Evolutionary conservation across 2,329 filamentous ascomycete genomes (phyloP).

Genomic region (Cryphonectria japonica): DNA sequence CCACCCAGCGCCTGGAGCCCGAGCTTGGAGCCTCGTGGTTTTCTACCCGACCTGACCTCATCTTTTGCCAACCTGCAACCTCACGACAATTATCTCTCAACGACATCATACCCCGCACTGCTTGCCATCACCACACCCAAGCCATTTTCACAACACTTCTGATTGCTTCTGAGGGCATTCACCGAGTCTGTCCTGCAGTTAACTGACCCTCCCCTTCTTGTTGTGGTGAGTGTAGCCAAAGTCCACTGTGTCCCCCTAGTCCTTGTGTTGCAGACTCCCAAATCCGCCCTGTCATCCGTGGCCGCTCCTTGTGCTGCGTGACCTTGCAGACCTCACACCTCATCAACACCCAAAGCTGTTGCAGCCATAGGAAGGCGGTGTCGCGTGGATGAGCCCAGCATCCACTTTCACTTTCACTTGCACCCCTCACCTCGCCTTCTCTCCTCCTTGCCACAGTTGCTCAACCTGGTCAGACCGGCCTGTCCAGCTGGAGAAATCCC

Average conservation of each 20-base stretch:
- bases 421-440: conserved; percentile 2
- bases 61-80: conserved; percentile 14
- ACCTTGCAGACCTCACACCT: conserved; percentile 8
- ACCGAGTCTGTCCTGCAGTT: not conserved
- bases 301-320: conserved; percentile 6
- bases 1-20: conserved; percentile 1
- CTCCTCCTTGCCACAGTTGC: not conserved
- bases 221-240: not conserved
- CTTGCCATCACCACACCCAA: conserved; percentile 1
- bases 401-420: not conserved
- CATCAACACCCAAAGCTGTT: not conserved
- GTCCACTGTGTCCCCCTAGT: not conserved
- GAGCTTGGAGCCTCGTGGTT: conserved; percentile 6
- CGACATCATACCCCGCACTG: conserved; percentile 13
- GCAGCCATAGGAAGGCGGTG: conserved; percentile 19
- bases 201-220: not conserved
- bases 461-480: conserved; percentile 15
- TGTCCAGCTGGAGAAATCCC: conserved; percentile 6
- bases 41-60: conserved; percentile 16
- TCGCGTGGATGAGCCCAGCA: conserved; percentile 21
- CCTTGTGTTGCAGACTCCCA: conserved; percentile 2
- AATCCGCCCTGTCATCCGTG: not conserved
- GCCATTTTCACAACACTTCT: not conserved
- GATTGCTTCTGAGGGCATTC: not conserved
- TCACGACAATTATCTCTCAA: conserved; percentile 13